Evolutionary conservation across 2,329 filamentous ascomycete species (phyloP), one percentile per base, ranked within the genome.

Genomic region (Davidsoniella neocaledoniae): DNA sequence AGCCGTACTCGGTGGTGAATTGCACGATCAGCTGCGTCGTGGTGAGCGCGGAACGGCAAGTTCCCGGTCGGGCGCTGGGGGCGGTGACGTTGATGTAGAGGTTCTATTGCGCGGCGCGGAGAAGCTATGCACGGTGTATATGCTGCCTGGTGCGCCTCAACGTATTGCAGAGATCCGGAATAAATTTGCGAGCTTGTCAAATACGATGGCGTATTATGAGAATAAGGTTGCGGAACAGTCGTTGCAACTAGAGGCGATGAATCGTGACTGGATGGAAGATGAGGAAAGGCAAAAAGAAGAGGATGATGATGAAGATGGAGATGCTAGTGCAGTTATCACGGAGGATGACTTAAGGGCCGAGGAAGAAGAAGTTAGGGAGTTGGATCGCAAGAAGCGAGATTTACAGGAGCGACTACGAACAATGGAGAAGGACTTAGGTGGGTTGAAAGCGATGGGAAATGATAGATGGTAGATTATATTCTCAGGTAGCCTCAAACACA

Each of bases 81-180:
- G 73, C 55, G 81, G 80, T 8, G 86, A 93, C 21, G 73, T 95
- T 2, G 86, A 96, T 62, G 79, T 96, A 2, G 85, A 94, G 58
- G 73, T 94, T 1, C 67, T 98, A 26, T 71, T 98, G 19, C 73
- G 76, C 48, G 88, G 90, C 1, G 90, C 88, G 0, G 87, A 95
- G 69, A 94, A 87, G 69, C 73, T 96, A 26, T 88, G 87, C 57
- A 75, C 75, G 42, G 88, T 95, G 25, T 96, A 95, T 61, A 82
- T 86, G 33, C 73, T 94, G 25, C 75, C 83, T 0, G 88, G 87
- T 4, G 86, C 85, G 4, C 64, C 74, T 14, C 86, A 94, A 59
- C 76, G 80, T 54, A 93, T 96, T 56, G 69, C 77, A 0, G 70
- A 72, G 39, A 71, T 94, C 59, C 73, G 87, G 53, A 73, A 75